These are phyloP conservation scores for Thelonectria blattea DNA, from an alignment of 2,329 filamentous ascomycete species.

Conservation along the genomic window DNA sequence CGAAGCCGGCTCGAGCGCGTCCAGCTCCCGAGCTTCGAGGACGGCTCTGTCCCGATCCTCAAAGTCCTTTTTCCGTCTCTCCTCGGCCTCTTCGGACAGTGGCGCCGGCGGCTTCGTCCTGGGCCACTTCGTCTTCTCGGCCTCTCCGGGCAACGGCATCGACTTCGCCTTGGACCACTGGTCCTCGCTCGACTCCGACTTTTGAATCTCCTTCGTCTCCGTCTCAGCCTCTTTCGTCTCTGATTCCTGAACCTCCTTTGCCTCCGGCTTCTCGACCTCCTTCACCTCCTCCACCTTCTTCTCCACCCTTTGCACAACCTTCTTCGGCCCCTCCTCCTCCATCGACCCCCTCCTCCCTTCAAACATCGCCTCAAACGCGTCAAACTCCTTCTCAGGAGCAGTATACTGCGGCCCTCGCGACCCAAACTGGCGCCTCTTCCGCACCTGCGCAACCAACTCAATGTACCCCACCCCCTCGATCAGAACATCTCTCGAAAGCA, in stretches of 20 bases:
- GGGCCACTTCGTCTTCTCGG: too few relatives aligned
- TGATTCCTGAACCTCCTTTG: background rate
- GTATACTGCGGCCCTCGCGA: constrained; percentile 19
- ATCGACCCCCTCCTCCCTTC: constrained; percentile 33
- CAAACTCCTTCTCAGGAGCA: constrained; percentile 13
- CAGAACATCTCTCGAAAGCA: constrained; percentile 82
- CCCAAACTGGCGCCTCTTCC: constrained; percentile 55
- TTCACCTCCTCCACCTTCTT: too few relatives aligned
- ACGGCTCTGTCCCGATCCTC: too few relatives aligned
- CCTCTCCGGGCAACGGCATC: too few relatives aligned
- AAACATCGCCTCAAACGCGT: constrained; percentile 37
- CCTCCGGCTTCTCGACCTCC: too few relatives aligned
- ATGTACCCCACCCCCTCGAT: constrained; percentile 95
- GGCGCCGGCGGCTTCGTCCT: too few relatives aligned
- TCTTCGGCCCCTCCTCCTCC: background rate
- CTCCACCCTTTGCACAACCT: too few relatives aligned
- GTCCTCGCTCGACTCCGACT: background rate
- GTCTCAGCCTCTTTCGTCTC: constrained; percentile 24
- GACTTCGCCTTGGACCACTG: too few relatives aligned
- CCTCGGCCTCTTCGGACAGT: too few relatives aligned
- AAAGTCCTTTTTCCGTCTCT: too few relatives aligned
- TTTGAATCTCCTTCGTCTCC: constrained; percentile 22
- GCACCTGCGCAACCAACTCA: constrained; percentile 83
- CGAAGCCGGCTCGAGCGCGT: constrained; percentile 6
- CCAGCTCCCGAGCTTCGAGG: too few relatives aligned